Evolutionary conservation across 192 early-diverging fungal genomes (phyloP), one percentile per base, ranked within the genome.

Genomic region (Gigaspora rosea): DNA sequence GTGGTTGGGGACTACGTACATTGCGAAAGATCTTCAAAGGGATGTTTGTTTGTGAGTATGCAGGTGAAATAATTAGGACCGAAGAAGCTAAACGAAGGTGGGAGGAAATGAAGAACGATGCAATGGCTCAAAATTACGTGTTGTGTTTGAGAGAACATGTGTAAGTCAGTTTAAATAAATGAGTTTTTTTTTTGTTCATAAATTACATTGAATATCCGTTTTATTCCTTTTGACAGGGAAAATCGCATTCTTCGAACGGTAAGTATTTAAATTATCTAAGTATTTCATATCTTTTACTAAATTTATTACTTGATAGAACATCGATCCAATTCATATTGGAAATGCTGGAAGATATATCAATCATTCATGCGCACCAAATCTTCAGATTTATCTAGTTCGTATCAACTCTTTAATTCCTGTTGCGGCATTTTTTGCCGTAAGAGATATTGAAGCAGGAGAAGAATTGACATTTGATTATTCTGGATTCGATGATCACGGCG

Each of bases 401-500:
- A 20, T 75, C 15, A 64, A 75, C 33, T 75, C 73, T 12, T 10
- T 75, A 61, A 51, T 75, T 49, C 73, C 73, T 50, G 50, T 63
- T 32, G 73, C 62, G 0, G 73, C 59, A 3, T 32, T 75, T 47
- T 75, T 75, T 59, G 73, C 73, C 12, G 48, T 13, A 49, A 32
- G 61, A 13, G 73, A 75, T 32, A 75, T 75, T 11, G 32, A 27
- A n/a, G 11, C 16, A 33, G 36, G 36, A 18, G 61, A 75, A 49
- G 73, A 75, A 64, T 49, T 75, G 46, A 50, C 51, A 20, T 75
- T 75, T 64, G 73, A 75, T 63, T 75, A 75, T 49, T 15, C 59
- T 47, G 73, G 73, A 9, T 27, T 16, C 3, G 51, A 71, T 20
- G 15, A 9, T 15, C 15, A 54, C 20, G 8, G 20, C 18, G 35